Base-by-base conservation (phyloP, 2,329 filamentous ascomycete species). In the Aspergillus niger region DNA sequence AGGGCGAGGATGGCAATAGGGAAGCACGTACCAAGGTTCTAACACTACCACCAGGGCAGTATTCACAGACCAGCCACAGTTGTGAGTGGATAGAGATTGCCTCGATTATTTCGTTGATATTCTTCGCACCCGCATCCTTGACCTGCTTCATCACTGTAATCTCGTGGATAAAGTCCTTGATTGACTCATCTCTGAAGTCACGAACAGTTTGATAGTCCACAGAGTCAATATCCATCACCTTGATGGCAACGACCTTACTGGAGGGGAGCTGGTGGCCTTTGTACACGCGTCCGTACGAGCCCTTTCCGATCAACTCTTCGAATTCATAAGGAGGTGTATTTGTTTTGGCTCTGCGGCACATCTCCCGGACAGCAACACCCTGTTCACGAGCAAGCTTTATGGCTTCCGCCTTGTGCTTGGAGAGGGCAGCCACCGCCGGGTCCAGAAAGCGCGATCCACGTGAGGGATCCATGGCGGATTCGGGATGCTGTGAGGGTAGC, bases 51-150 rank as follows among this genome's bases (percentile, higher is more conserved):
- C 86, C 86, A 26, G 86, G 86, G 63, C 85, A 87, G 70, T 88
- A 88, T 70, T 89, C 86, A 72, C 84, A 87, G 57, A 89, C 81
- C 63, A 89, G 82, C 86, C 86, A 89, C 22, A 89, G 76, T 66
- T 89, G 85, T 55, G 85, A 85, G 65, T 88, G 85, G 22, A 88
- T 82, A 3, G 85, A 82, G 48, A 87, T 83, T 0, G 86, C 86
- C 66, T 89, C 86, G 63, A 87, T 85, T 43, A 89, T 81, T 61
- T 85, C 81, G 62, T 89, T 89, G 67, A 89, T 83, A 60, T 88
- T 88, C 64, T 83, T 82, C 2, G 86, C 86, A 41, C 82, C 84
- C 60, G 83, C 83, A 65, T 88, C 85, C 69, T 86, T 84, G 8
- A 88, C 80, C 67, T 87, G 84, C 65, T 85, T 83, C 67, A 89